Conservation (phyloP, 805 yeast species). For the Metschnikowia shivogae region DNA sequence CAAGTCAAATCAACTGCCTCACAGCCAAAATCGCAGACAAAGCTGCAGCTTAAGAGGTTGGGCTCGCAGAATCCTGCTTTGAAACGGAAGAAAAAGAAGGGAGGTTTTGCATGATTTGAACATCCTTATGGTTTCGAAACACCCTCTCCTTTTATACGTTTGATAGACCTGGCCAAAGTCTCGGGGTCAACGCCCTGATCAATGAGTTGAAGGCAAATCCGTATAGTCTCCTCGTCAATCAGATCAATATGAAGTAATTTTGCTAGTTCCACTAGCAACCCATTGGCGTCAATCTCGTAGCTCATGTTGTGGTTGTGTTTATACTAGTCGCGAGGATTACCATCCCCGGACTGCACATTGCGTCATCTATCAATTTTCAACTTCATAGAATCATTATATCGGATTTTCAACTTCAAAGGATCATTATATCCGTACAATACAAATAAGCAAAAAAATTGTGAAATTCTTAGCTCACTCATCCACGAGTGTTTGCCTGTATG, state of each 20-base stretch:
- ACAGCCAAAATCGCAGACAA: conserved; percentile 1
- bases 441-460: too few relatives aligned
- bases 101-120: conserved; percentile 44
- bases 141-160: conserved; percentile 26
- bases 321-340: not conserved
- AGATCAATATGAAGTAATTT: conserved; percentile 19
- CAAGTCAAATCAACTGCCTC: not conserved
- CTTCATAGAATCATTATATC: too few relatives aligned
- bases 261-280: conserved; percentile 22
- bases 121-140: not conserved
- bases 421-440: too few relatives aligned
- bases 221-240: conserved; percentile 28
- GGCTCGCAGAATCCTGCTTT: conserved; percentile 19
- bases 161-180: conserved; percentile 24
- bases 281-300: conserved; percentile 4
- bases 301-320: conserved; percentile 3
- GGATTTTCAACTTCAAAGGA: too few relatives aligned
- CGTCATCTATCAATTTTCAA: too few relatives aligned
- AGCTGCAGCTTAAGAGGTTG: conserved; percentile 2
- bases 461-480: too few relatives aligned
- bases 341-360: too few relatives aligned
- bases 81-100: conserved; percentile 40
- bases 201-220: conserved; percentile 29
- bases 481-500: too few relatives aligned
- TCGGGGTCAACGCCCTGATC: conserved; percentile 35